Evolutionary conservation across 108 stramenopile species (phyloP).

Genomic region (Nitzschia sp.): DNA sequence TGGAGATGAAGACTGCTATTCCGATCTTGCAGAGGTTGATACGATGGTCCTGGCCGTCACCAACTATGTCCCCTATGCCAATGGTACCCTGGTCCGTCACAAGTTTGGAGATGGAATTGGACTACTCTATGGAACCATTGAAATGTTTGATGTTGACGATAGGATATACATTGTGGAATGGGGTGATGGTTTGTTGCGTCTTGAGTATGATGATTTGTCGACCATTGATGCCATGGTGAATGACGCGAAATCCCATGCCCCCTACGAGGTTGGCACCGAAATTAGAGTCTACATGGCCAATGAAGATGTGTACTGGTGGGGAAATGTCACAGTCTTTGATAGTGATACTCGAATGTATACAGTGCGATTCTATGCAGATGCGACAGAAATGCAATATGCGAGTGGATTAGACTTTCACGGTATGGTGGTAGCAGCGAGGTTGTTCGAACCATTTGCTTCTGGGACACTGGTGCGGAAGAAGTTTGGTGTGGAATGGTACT

Average conservation of each 20-base stretch:
- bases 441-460: background rate
- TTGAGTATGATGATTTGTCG: background rate
- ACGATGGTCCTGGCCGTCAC: background rate
- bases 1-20: background rate
- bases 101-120: background rate
- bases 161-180: background rate
- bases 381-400: background rate
- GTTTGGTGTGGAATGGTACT: background rate
- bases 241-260: background rate
- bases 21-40: slow-evolving; percentile 2
- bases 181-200: background rate
- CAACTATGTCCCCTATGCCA: background rate
- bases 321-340: background rate
- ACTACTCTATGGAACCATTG: background rate
- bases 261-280: background rate
- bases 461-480: background rate
- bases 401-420: background rate
- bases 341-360: background rate
- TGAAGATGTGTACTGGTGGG: slow-evolving; percentile 1
- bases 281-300: background rate
- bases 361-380: background rate
- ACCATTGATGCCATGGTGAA: background rate
- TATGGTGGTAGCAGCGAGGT: background rate
- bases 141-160: background rate
- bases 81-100: background rate